phyloP scores from a whole-genome alignment of 768 basidiomycete species.

The Suillus tomentosus region DNA sequence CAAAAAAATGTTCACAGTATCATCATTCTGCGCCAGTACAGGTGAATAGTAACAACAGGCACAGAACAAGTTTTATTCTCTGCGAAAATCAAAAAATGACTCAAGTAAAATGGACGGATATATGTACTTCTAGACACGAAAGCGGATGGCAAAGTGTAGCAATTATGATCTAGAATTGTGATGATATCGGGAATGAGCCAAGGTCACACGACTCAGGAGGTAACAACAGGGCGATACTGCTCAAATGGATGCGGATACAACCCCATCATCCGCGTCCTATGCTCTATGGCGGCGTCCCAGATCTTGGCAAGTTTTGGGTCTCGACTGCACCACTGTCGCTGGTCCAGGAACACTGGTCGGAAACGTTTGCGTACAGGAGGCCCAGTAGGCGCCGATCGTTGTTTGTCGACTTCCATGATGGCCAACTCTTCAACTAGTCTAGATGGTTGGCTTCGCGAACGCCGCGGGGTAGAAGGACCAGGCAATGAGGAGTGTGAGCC shows the following conservation, averaged over 20 bases:
- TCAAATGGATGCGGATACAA: constrained; percentile 21
- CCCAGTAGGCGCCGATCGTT: constrained; percentile 19
- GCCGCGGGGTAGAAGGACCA: constrained; percentile 30
- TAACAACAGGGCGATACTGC: not conserved
- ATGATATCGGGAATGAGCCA: not conserved
- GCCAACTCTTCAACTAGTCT: constrained; percentile 11
- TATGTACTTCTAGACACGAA: too few relatives aligned
- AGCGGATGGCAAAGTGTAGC: not conserved
- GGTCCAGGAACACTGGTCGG: constrained; percentile 51
- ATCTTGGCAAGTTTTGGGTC: constrained; percentile 40
- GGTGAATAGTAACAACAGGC: not conserved
- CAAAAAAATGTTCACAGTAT: too few relatives aligned
- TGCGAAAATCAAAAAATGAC: not conserved
- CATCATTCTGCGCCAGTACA: too few relatives aligned
- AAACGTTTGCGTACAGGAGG: constrained; percentile 40
- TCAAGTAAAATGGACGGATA: not conserved
- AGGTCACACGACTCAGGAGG: not conserved
- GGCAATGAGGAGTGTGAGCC: constrained; percentile 16
- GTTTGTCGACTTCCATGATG: constrained; percentile 23
- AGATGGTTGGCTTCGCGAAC: constrained; percentile 20
- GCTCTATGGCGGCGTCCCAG: constrained; percentile 23
- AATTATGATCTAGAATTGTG: not conserved
- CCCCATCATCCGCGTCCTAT: constrained; percentile 19
- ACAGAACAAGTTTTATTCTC: not conserved
- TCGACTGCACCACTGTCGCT: constrained; percentile 46